Percentiles rank a stretch among this genome's conserved stretches.
These are phyloP conservation scores for Phytophthora meadii DNA, from an alignment of 352 stramenopile genomes.

Conservation along the genomic window DNA sequence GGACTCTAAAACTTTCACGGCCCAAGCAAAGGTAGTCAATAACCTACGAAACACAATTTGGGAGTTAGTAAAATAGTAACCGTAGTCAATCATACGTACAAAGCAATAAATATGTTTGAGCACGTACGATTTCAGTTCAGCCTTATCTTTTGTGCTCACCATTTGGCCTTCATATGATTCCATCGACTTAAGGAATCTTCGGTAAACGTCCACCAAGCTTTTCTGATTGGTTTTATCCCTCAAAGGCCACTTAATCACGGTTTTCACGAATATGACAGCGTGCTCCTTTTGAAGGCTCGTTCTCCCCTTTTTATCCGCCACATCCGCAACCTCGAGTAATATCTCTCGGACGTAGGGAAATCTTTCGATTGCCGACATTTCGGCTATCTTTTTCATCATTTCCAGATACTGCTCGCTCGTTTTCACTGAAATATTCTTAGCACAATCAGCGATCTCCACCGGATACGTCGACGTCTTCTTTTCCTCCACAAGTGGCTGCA, in stretches of 20 bases:
- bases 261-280: neutral
- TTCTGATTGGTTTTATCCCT: neutral
- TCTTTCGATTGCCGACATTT: neutral
- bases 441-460: neutral
- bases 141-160: neutral
- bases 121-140: neutral
- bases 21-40: neutral
- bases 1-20: neutral
- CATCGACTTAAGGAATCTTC: neutral
- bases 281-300: neutral
- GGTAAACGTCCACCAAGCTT: slow-evolving; percentile 1
- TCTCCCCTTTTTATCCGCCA: neutral
- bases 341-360: neutral
- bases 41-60: neutral
- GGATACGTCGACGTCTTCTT: neutral
- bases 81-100: too few relatives aligned
- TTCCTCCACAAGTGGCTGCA: neutral
- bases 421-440: neutral
- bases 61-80: too few relatives aligned
- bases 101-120: neutral
- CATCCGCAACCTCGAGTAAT: neutral
- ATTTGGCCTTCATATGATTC: too few relatives aligned
- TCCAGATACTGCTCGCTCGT: neutral
- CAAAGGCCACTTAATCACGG: neutral
- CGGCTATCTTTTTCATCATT: neutral